A percentile compares a stretch with the other conserved stretches of the same genome.
Conservation (phyloP, 352 stramenopile genomes). For the Globisporangium cystogenes region DNA sequence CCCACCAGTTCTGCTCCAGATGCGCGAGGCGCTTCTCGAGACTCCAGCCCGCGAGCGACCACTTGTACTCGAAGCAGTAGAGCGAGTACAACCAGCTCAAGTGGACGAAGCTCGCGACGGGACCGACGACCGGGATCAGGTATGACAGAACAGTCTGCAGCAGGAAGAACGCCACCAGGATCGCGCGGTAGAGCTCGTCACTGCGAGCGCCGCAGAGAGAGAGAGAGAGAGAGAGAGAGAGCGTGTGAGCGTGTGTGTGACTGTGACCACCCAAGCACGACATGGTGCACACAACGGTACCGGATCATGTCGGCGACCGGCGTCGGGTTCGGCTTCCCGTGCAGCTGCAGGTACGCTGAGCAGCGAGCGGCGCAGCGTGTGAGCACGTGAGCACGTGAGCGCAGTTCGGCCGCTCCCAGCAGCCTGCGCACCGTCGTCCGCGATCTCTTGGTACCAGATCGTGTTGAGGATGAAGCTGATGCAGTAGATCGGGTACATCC, state of each 20-base stretch:
- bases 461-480: constrained; percentile 91
- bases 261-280: background rate
- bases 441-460: constrained; percentile 90
- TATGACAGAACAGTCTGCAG: constrained; percentile 83
- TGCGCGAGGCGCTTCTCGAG: constrained; percentile 71
- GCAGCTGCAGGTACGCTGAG: constrained; percentile 71
- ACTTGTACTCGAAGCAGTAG: constrained; percentile 92
- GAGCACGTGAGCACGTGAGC: background rate
- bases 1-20: constrained; percentile 81
- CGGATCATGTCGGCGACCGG: constrained; percentile 85
- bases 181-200: constrained; percentile 82
- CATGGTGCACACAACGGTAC: constrained; percentile 25
- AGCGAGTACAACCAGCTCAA: constrained; percentile 86
- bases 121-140: constrained; percentile 67
- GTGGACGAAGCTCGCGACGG: constrained; percentile 76
- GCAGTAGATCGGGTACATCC: constrained; percentile 91
- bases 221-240: background rate
- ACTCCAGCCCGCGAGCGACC: constrained; percentile 82
- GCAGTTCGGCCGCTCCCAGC: background rate
- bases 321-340: constrained; percentile 72
- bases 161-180: constrained; percentile 84
- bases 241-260: background rate
- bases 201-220: constrained; percentile 13
- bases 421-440: constrained; percentile 61
- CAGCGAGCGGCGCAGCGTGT: background rate